These are phyloP conservation scores for Schizosaccharomyces japonicus DNA, from an alignment of 805 yeast genomes.

Conservation along the genomic window DNA sequence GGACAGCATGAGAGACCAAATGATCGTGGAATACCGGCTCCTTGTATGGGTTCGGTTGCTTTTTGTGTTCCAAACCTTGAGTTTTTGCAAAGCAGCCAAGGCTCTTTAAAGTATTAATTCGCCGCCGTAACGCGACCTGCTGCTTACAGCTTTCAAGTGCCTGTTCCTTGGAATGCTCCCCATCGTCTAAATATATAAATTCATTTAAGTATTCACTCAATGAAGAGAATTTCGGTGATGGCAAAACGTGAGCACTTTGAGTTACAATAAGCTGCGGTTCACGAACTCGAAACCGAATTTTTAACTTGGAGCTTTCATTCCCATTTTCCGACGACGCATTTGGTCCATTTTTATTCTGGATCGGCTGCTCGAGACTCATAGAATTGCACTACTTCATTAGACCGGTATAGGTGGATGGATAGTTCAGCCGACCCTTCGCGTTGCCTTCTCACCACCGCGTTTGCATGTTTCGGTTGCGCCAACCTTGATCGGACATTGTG, in stretches of 20 bases:
- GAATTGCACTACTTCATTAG: conserved; percentile 1
- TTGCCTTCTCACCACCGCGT: too few species aligned
- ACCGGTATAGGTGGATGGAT: background rate
- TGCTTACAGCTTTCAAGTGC: conserved; percentile 31
- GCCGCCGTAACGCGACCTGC: conserved; percentile 24
- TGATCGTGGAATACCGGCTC: conserved; percentile 32
- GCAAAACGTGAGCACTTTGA: conserved; percentile 33
- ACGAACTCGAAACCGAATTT: background rate
- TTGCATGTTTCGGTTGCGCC: too few species aligned
- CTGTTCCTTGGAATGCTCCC: conserved; percentile 37
- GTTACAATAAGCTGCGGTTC: conserved; percentile 27
- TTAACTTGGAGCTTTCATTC: background rate
- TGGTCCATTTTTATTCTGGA: background rate
- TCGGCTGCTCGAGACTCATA: conserved; percentile 1
- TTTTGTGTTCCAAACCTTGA: conserved; percentile 18
- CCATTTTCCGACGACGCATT: background rate
- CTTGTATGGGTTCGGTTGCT: conserved; percentile 24
- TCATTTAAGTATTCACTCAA: conserved; percentile 28
- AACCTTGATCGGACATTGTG: too few species aligned
- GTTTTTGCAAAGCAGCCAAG: conserved; percentile 18
- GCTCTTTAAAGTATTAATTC: conserved; percentile 26
- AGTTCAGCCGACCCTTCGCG: too few species aligned
- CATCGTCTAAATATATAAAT: conserved; percentile 31
- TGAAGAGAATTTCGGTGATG: conserved; percentile 22
- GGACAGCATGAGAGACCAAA: conserved; percentile 48